phyloP scores from a whole-genome alignment of 495 filamentous ascomycete species.

The Penicillium bovifimosum region DNA sequence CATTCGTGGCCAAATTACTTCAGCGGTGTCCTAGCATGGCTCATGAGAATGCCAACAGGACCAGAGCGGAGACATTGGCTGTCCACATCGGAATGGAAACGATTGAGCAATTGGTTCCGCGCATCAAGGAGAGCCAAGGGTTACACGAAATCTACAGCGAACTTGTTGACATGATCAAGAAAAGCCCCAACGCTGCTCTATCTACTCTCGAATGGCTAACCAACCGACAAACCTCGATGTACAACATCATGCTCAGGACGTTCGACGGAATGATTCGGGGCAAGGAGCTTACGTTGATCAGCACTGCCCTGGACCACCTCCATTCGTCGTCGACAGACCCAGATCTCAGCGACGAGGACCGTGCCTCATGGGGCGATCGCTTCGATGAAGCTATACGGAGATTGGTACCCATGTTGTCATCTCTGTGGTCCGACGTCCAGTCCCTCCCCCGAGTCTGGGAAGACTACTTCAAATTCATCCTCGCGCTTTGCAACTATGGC shows the following conservation, averaged over 20 bases:
- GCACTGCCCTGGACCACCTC: conserved; percentile 44
- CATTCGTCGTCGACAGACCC: conserved; percentile 40
- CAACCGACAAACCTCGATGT: conserved; percentile 49
- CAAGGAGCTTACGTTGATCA: conserved; percentile 50
- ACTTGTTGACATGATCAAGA: conserved; percentile 48
- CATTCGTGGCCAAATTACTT: conserved; percentile 60
- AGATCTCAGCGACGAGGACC: conserved; percentile 27
- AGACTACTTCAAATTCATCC: conserved; percentile 71
- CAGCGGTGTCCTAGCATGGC: conserved; percentile 36
- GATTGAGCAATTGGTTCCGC: conserved; percentile 71
- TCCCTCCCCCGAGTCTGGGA: conserved; percentile 61
- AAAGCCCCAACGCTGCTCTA: conserved; percentile 25
- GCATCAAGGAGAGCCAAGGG: conserved; percentile 62
- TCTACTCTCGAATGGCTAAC: conserved; percentile 59
- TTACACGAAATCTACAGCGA: conserved; percentile 52
- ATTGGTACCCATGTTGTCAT: conserved; percentile 48
- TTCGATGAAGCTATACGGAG: conserved; percentile 44
- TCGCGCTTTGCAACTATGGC: conserved; percentile 54
- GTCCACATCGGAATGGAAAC: conserved; percentile 67
- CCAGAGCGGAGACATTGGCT: conserved; percentile 53
- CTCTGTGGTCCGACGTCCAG: conserved; percentile 52
- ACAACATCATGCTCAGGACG: conserved; percentile 64
- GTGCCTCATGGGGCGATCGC: conserved; percentile 22
- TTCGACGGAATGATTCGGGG: conserved; percentile 54
- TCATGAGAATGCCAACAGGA: conserved; percentile 42